These are phyloP conservation scores for Dispira simplex DNA, from an alignment of 192 early-diverging fungal genomes.

Conservation along the genomic window DNA sequence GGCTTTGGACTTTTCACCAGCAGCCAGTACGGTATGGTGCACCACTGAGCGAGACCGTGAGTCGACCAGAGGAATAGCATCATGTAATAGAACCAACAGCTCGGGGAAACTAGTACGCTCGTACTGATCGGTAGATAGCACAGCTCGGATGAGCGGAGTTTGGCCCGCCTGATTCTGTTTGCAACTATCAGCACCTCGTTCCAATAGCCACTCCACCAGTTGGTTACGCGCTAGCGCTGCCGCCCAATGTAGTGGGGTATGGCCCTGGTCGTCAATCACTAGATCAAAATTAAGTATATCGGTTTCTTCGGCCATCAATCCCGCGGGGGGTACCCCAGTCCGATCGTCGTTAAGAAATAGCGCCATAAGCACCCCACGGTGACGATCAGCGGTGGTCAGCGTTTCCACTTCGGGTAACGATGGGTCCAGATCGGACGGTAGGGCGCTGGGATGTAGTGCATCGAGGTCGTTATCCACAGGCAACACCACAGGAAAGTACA, in stretches of 20 bases:
- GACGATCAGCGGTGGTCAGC: conserved; percentile 26
- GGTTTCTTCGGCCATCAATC: conserved; percentile 16
- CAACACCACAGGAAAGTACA: too few species aligned
- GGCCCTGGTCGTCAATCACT: conserved; percentile 86
- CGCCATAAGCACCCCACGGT: conserved; percentile 66
- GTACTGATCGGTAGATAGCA: conserved; percentile 73
- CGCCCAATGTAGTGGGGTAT: conserved; percentile 94
- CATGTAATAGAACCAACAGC: conserved; percentile 53
- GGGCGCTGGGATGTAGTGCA: too few species aligned
- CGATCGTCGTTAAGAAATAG: conserved; percentile 72
- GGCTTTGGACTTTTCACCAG: conserved; percentile 50
- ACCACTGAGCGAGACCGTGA: conserved; percentile 69
- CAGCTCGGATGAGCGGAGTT: conserved; percentile 75
- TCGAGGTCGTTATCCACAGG: too few species aligned
- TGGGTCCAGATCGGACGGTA: too few species aligned
- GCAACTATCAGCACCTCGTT: conserved; percentile 53
- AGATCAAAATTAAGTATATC: conserved; percentile 59
- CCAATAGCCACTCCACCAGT: conserved; percentile 58
- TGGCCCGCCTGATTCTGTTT: conserved; percentile 69
- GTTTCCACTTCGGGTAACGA: background rate
- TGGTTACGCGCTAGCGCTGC: conserved; percentile 67
- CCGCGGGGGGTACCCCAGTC: conserved; percentile 37
- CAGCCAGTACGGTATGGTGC: conserved; percentile 73
- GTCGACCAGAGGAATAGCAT: conserved; percentile 62
- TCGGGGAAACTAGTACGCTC: conserved; percentile 65